Evolutionary conservation across 1,284 basidiomycete genomes (phyloP).

Genomic region (Trichosporon coremiiforme): DNA sequence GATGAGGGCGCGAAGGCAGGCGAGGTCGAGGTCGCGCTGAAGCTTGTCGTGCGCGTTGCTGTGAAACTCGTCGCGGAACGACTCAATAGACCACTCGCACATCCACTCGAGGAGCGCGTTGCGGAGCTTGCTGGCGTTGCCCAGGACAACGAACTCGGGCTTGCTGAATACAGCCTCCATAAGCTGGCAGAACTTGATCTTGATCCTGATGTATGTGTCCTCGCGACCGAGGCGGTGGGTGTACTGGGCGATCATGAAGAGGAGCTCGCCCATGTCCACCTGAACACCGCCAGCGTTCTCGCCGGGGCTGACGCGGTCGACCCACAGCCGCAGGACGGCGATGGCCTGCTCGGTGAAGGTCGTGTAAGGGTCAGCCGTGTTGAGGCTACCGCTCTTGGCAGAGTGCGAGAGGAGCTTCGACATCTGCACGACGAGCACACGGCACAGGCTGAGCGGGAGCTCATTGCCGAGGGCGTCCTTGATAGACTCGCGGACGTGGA

Average conservation of each 20-base stretch:
- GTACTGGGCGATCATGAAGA: constrained; percentile 67
- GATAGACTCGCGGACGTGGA: constrained; percentile 71
- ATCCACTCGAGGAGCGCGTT: constrained; percentile 73
- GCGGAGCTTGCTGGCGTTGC: constrained; percentile 68
- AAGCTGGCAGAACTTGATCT: constrained; percentile 73
- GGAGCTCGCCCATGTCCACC: constrained; percentile 70
- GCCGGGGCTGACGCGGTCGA: constrained; percentile 69
- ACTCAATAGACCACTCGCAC: constrained; percentile 66
- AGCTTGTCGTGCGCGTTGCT: constrained; percentile 31
- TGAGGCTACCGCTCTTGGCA: constrained; percentile 54
- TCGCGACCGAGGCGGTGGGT: constrained; percentile 65
- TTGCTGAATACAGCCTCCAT: constrained; percentile 70
- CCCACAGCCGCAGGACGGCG: constrained; percentile 70
- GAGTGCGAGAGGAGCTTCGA: constrained; percentile 61
- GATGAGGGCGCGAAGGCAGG: constrained; percentile 70
- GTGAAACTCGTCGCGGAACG: constrained; percentile 35
- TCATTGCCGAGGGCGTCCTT: constrained; percentile 79
- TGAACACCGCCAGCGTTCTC: constrained; percentile 65
- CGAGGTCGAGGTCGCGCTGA: constrained; percentile 67
- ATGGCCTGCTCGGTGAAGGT: constrained; percentile 74
- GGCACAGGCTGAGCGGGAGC: constrained; percentile 69
- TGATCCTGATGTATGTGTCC: constrained; percentile 64
- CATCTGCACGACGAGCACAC: constrained; percentile 68
- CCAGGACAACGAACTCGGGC: constrained; percentile 64
- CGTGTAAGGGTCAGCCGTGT: constrained; percentile 63